A percentile compares a stretch with the other conserved stretches of the same genome.
phyloP scores from a whole-genome alignment of 225 moss, liverwort and hornwort species.

The Sphagnum tenellum region DNA sequence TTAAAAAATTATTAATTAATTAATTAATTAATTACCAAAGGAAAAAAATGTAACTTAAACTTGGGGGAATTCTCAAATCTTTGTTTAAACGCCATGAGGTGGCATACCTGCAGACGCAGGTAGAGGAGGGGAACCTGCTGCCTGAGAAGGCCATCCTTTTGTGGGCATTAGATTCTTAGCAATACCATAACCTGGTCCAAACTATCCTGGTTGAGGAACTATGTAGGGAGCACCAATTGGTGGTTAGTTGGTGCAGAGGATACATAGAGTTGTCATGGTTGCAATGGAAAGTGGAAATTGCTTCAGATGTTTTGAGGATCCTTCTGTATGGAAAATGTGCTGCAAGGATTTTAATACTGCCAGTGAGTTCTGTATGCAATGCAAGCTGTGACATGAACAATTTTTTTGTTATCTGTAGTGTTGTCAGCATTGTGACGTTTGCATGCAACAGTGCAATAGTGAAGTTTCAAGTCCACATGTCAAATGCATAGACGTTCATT shows the following conservation, averaged over 20 bases:
- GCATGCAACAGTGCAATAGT: too few relatives aligned
- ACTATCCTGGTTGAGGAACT: slow-evolving; percentile 33
- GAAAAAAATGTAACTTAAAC: slow-evolving; percentile 9
- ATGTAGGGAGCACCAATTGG: slow-evolving; percentile 35
- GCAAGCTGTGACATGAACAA: too few relatives aligned
- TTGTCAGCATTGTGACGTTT: too few relatives aligned
- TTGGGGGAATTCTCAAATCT: slow-evolving; percentile 9
- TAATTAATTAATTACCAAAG: neutral
- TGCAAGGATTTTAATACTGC: too few relatives aligned
- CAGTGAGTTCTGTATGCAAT: too few relatives aligned
- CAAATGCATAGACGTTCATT: too few relatives aligned
- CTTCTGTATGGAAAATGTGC: too few relatives aligned
- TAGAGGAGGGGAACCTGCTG: slow-evolving; percentile 33
- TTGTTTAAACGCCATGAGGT: slow-evolving; percentile 14
- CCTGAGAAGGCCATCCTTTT: slow-evolving; percentile 60
- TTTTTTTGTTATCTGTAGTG: too few relatives aligned
- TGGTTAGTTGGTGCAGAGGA: neutral
- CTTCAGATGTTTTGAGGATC: neutral
- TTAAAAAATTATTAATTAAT: too few relatives aligned
- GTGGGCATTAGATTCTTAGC: slow-evolving; percentile 32
- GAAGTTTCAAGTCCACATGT: too few relatives aligned
- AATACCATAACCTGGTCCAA: slow-evolving; percentile 43
- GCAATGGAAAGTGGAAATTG: neutral
- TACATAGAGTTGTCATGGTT: neutral
- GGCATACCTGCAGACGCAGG: slow-evolving; percentile 20